phyloP scores from a whole-genome alignment of 2,329 filamentous ascomycete genomes.

The Fusarium caatingaense region DNA sequence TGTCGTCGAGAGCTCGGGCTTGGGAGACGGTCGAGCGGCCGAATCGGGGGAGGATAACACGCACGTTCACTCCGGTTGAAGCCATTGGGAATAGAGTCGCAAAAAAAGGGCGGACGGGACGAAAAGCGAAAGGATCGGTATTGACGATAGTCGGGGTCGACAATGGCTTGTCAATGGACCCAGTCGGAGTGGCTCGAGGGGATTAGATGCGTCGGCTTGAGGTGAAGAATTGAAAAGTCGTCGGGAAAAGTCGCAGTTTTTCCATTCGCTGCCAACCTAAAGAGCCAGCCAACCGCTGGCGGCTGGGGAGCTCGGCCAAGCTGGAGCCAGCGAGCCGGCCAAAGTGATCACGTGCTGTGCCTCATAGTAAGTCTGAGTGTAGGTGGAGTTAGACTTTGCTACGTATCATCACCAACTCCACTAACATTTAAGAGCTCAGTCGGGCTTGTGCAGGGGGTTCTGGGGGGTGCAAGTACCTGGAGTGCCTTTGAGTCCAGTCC shows the following conservation, averaged over 20 bases:
- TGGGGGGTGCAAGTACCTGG: conserved; percentile 17
- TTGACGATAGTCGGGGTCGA: conserved; percentile 52
- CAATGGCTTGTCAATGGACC: conserved; percentile 60
- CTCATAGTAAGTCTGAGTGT: background rate
- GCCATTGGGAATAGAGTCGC: conserved; percentile 66
- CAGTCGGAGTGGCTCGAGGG: conserved; percentile 55
- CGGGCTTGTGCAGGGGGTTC: conserved; percentile 26
- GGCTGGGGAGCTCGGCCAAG: conserved; percentile 51
- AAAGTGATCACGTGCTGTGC: conserved; percentile 42
- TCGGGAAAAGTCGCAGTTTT: conserved; percentile 63
- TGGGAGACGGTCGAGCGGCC: conserved; percentile 41
- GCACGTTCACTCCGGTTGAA: conserved; percentile 76
- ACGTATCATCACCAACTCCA: conserved; percentile 15
- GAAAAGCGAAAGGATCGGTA: conserved; percentile 51
- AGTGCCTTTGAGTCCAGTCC: conserved; percentile 9
- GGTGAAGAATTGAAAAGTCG: conserved; percentile 56
- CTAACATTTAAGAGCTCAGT: conserved; percentile 6
- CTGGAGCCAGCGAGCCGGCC: conserved; percentile 44
- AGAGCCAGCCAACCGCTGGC: conserved; percentile 37
- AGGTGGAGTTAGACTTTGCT: conserved; percentile 16
- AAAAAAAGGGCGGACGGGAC: conserved; percentile 55
- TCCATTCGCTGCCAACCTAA: conserved; percentile 46
- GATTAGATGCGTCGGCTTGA: conserved; percentile 54
- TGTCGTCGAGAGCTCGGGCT: conserved; percentile 32
- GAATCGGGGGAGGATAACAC: conserved; percentile 51